Base-by-base conservation (phyloP, 140 eudicot genomes). In the Ambrosia hybrid region DNA sequence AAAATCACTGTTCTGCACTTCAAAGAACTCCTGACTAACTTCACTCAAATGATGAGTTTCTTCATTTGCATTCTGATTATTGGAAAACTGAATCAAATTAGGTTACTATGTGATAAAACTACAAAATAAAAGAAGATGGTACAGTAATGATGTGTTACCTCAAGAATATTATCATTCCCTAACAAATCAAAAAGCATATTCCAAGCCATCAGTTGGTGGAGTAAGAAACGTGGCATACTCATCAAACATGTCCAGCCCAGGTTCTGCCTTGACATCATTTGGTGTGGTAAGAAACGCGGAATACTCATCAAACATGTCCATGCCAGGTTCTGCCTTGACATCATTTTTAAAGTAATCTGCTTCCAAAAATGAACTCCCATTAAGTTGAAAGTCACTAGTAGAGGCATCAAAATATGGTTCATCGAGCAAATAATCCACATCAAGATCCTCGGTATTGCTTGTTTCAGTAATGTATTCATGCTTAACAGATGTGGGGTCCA, bases 381-480 rank as follows among this genome's bases (percentile, higher is more conserved):
- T 84, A 45, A 58, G 84, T 53, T 68, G 79, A 39, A 81, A 81
- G 57, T 82, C 81, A 2, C 81, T 79, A 6, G 80, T 14, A 13
- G 79, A 67, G 49, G 83, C 82, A 80, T 81, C 87, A 39, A 79
- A 45, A 68, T 77, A 73, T 15, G 96, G 87, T 71, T 88, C 87
- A 72, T 86, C 87, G 57, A 85, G 87, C 74, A 83, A 65, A 83
- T 65, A 90, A 76, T 93, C 89, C 39, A 83, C 73, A 66, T 84
- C 86, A 68, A 78, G 74, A 73, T 84, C 81, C n/a, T 17, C 57
- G 9, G 68, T 14, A 45, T 77, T 77, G 84, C 82, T 84, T 37
- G 87, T 71, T 75, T 83, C 95, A 68, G 76, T 80, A 59, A 84
- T 78, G 75, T 76, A 88, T 85, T 94, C 99, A 82, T 72, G 92